These are phyloP conservation scores for Geotrichum ghanense DNA, from an alignment of 805 yeast species.

Conservation along the genomic window DNA sequence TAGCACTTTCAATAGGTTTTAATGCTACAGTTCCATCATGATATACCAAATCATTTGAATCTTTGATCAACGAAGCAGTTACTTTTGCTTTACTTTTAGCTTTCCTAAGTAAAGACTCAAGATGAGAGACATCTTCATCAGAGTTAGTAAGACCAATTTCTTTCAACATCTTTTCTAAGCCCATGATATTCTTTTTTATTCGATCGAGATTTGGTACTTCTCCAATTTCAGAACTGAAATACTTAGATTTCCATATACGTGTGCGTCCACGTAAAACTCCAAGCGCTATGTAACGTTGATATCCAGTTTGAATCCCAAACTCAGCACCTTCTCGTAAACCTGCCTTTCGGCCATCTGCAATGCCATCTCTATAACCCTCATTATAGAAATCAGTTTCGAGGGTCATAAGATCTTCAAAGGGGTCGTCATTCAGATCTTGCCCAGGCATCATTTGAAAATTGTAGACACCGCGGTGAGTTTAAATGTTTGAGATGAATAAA, in stretches of 20 bases:
- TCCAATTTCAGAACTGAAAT: slow-evolving; percentile 7
- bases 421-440: slow-evolving; percentile 7
- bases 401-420: slow-evolving; percentile 42
- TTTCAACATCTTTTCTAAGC: slow-evolving; percentile 18
- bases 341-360: slow-evolving; percentile 42
- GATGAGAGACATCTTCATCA: slow-evolving; percentile 42
- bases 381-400: slow-evolving; percentile 53
- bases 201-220: slow-evolving; percentile 1
- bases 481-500: too few relatives aligned
- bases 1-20: slow-evolving; percentile 22
- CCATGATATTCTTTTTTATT: slow-evolving; percentile 7
- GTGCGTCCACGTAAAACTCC: slow-evolving; percentile 56
- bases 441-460: background rate
- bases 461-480: too few relatives aligned
- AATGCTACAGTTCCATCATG: slow-evolving; percentile 28
- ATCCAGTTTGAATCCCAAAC: slow-evolving; percentile 46
- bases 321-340: slow-evolving; percentile 72
- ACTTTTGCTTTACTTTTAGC: slow-evolving; percentile 54
- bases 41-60: slow-evolving; percentile 20
- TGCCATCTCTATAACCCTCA: slow-evolving; percentile 67
- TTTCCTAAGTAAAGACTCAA: slow-evolving; percentile 40
- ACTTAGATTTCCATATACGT: slow-evolving; percentile 21
- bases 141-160: slow-evolving; percentile 35
- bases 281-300: slow-evolving; percentile 36
- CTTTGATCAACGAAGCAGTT: slow-evolving; percentile 28